Evolutionary conservation across 1,139 yeast genomes (phyloP), one percentile per base, ranked within the genome.

Genomic region (Zhuliangozyma parablackwelliae): DNA sequence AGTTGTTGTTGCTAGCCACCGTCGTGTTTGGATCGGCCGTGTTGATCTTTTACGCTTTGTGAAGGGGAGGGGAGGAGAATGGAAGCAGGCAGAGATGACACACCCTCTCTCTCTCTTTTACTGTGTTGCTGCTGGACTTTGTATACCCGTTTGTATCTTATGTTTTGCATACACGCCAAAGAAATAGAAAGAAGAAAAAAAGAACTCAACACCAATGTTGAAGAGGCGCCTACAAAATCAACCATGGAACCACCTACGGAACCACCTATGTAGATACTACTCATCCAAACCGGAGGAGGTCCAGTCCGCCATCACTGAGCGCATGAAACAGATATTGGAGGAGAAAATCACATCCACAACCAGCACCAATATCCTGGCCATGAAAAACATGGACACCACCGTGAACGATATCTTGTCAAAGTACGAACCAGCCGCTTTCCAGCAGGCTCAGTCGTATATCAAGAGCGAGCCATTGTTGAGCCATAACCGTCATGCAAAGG

Each of bases 401-500:
- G 9, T 40, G 6, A 33, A 31, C 24, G 20, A 32, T 21, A 37
- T 40, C 13, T 31, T 42, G 27, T 46, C 51, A 28, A 30, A 39
- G 13, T 29, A 46, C 13, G 47, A 47, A n/a, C 34, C 36, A 3
- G 10, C 30, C 21, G 5, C n/a, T 26, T 8, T 29, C 24, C 7
- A 28, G 26, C 23, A 31, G 26, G 28, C 34, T 10, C 32, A 60
- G 5, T 52, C 55, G 8, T 54, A 56, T 37, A 43, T 59, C 24
- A 54, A 58, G 38, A 63, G 60, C 49, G 70, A 65, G 37, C 50
- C 48, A 0, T 39, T 57, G 6, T 46, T 63, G n/a, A 45, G 41
- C 9, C 37, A 41, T 21, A 69, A 76, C 34, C 75, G 72, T 39
- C 80, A 75, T 30, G 69, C 80, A 0, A 59, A 65, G 39, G 81